A percentile compares a stretch with the other conserved stretches of the same genome.
Evolutionary conservation across 1,284 basidiomycete genomes (phyloP).

Genomic region (Ganoderma lucidum): DNA sequence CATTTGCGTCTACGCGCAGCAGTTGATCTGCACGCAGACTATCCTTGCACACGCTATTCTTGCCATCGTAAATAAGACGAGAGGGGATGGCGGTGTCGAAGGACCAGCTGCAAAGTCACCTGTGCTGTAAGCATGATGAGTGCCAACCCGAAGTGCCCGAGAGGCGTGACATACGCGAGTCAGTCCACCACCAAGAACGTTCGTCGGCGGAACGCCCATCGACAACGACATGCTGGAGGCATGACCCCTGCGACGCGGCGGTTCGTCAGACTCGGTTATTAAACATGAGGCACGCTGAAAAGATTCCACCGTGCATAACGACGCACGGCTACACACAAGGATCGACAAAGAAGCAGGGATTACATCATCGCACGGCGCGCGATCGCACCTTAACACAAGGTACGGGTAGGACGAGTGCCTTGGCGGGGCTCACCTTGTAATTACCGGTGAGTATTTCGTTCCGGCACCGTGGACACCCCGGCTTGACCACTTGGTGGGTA

Average conservation of each 20-base stretch:
- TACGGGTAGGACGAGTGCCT: background rate
- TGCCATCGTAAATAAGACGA: too few relatives aligned
- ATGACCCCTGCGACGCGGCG: background rate
- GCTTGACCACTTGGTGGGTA: background rate
- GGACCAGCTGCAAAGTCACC: too few relatives aligned
- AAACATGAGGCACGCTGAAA: background rate
- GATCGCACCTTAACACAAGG: background rate
- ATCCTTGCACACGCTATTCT: background rate
- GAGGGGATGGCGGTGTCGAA: too few relatives aligned
- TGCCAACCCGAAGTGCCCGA: background rate
- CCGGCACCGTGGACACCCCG: background rate
- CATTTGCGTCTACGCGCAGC: background rate
- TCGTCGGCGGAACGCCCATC: background rate
- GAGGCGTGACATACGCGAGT: background rate
- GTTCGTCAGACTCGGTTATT: background rate
- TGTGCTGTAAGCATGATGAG: too few relatives aligned
- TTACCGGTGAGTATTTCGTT: background rate
- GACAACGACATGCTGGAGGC: background rate
- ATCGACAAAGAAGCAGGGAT: background rate
- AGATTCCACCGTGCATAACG: background rate
- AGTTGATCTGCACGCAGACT: background rate
- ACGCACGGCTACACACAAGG: background rate
- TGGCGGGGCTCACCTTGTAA: background rate
- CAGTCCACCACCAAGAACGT: background rate
- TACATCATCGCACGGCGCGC: background rate